These are phyloP conservation scores for Colletotrichum godetiae DNA, from an alignment of 2,329 filamentous ascomycete genomes.

Conservation along the genomic window DNA sequence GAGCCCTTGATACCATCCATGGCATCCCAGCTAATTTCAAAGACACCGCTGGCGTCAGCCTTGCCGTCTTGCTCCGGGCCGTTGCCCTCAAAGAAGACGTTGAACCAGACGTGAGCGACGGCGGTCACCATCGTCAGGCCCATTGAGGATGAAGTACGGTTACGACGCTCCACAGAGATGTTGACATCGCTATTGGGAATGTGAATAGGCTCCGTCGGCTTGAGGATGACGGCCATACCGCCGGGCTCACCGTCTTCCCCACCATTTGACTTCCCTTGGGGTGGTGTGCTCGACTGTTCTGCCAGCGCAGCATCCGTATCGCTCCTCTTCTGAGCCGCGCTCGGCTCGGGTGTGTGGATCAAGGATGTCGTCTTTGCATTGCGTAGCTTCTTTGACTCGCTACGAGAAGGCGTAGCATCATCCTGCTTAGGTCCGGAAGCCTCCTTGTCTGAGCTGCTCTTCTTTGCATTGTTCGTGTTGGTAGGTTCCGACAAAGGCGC, in stretches of 20 bases:
- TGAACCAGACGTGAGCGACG: constrained; percentile 97
- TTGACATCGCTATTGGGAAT: constrained; percentile 89
- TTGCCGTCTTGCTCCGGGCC: constrained; percentile 76
- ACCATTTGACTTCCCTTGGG: constrained; percentile 10
- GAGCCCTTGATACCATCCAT: constrained; percentile 98
- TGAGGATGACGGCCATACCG: constrained; percentile 82
- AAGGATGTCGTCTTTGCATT: constrained; percentile 47
- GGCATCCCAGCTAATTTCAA: constrained; percentile 68
- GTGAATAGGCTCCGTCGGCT: constrained; percentile 74
- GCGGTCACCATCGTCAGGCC: constrained; percentile 91
- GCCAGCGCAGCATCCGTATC: constrained; percentile 7
- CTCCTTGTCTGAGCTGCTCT: constrained; percentile 26
- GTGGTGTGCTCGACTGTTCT: constrained; percentile 9
- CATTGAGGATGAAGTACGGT: constrained; percentile 80
- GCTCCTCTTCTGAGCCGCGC: constrained; percentile 20
- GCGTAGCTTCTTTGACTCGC: constrained; percentile 37
- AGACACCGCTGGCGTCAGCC: constrained; percentile 74
- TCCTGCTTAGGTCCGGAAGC: neutral
- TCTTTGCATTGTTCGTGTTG: constrained; percentile 37
- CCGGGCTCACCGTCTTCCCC: constrained; percentile 57
- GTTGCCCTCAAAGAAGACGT: constrained; percentile 88
- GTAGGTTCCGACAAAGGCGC: constrained; percentile 46
- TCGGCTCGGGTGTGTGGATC: constrained; percentile 39
- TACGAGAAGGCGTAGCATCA: constrained; percentile 27
- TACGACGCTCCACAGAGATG: constrained; percentile 88